A percentile compares a stretch with the other conserved stretches of the same genome.
Conservation (phyloP, 2,329 filamentous ascomycete species). For the Didymella arachidicola region DNA sequence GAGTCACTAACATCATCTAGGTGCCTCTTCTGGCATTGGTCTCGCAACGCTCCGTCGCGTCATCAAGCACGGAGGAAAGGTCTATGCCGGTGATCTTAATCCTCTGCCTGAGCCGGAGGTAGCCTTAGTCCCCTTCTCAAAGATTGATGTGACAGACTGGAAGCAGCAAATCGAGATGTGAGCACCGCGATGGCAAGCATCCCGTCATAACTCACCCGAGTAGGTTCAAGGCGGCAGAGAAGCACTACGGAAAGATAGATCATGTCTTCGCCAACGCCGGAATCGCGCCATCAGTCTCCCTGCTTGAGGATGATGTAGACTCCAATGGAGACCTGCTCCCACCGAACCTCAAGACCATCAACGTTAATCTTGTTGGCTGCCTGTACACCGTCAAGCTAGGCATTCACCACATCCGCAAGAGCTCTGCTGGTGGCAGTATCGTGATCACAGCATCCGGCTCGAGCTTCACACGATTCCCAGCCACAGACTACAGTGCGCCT, state of each 20-base stretch:
- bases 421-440: constrained; percentile 39
- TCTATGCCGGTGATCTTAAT: constrained; percentile 64
- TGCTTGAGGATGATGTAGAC: constrained; percentile 44
- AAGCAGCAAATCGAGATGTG: constrained; percentile 56
- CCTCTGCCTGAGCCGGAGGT: constrained; percentile 46
- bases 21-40: constrained; percentile 68
- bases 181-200: not conserved
- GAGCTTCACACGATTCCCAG: constrained; percentile 36
- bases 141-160: constrained; percentile 56
- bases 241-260: constrained; percentile 53
- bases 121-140: constrained; percentile 33
- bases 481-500: constrained; percentile 43
- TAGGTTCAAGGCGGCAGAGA: constrained; percentile 58
- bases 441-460: constrained; percentile 44
- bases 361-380: constrained; percentile 42
- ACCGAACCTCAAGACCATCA: constrained; percentile 36
- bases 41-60: constrained; percentile 63
- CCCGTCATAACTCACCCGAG: not conserved
- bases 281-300: constrained; percentile 24
- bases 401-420: constrained; percentile 39
- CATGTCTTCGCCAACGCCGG: constrained; percentile 55
- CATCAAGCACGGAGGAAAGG: constrained; percentile 61
- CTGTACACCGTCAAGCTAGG: constrained; percentile 43
- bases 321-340: constrained; percentile 39
- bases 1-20: constrained; percentile 36